Evolutionary conservation across 1,284 basidiomycete species (phyloP).

Genomic region (Puccinia novopanici): DNA sequence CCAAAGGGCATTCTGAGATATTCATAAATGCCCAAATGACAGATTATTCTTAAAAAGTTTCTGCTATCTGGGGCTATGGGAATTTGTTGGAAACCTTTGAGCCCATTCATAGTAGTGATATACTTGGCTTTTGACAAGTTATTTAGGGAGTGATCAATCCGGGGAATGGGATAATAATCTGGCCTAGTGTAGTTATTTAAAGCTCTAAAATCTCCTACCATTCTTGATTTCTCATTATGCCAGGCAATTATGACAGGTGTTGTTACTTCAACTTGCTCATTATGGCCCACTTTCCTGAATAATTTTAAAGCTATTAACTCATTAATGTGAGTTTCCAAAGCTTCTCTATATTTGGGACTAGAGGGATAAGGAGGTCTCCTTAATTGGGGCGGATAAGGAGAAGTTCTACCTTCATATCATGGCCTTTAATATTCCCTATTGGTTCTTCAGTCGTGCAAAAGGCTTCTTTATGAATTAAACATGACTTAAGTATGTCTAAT

Average conservation of each 20-base stretch:
- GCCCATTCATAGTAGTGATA: constrained; percentile 9
- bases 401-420: not conserved
- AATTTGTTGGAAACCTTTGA: constrained; percentile 25
- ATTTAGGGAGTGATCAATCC: constrained; percentile 11
- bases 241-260: constrained; percentile 15
- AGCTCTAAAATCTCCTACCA: constrained; percentile 17
- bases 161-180: constrained; percentile 5
- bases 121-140: constrained; percentile 2
- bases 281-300: not conserved
- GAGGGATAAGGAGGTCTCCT: constrained; percentile 8
- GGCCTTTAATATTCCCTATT: not conserved
- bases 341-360: constrained; percentile 2
- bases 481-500: not conserved
- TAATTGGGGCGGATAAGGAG: not conserved
- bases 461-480: not conserved
- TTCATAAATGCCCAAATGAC: not conserved
- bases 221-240: constrained; percentile 19
- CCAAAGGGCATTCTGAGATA: constrained; percentile 7
- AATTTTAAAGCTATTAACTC: not conserved
- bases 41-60: not conserved
- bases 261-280: constrained; percentile 9
- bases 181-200: not conserved
- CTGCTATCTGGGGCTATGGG: not conserved
- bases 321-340: constrained; percentile 14
- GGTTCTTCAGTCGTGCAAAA: constrained; percentile 13